Conservation (phyloP, 257 asterid genomes). For the Craterostigma plantagineum region DNA sequence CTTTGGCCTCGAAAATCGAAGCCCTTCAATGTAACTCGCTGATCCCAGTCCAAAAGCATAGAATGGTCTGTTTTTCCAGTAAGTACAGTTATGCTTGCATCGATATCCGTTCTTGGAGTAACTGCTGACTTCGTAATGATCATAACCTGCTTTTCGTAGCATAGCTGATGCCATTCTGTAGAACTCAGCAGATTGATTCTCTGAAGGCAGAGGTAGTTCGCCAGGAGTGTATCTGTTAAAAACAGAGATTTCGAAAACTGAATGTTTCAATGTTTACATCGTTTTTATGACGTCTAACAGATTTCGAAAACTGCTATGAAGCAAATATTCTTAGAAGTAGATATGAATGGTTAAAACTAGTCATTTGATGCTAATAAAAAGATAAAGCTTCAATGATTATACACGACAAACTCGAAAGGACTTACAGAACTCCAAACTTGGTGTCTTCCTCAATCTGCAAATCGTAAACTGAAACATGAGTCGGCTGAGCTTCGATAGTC, state of each 20-base stretch:
- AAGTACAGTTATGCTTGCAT: slow-evolving; percentile 72
- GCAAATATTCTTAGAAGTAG: too few relatives aligned
- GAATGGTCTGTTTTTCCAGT: slow-evolving; percentile 71
- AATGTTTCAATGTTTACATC: too few relatives aligned
- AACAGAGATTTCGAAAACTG: slow-evolving; percentile 6
- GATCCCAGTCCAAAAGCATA: slow-evolving; percentile 87
- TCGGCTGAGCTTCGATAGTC: slow-evolving; percentile 41
- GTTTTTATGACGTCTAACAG: too few relatives aligned
- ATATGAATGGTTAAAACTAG: too few relatives aligned
- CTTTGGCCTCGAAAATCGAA: slow-evolving; percentile 77
- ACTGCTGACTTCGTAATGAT: slow-evolving; percentile 89
- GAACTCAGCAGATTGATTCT: slow-evolving; percentile 64
- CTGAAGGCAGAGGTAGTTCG: slow-evolving; percentile 78
- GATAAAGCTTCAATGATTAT: too few relatives aligned
- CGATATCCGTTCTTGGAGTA: slow-evolving; percentile 61
- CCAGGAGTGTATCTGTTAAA: slow-evolving; percentile 73
- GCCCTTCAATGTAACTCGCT: slow-evolving; percentile 55
- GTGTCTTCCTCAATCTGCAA: slow-evolving; percentile 82
- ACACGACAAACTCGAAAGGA: too few relatives aligned
- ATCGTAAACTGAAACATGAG: slow-evolving; percentile 86
- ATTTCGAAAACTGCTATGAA: too few relatives aligned
- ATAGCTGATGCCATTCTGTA: slow-evolving; percentile 66
- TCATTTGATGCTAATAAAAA: too few relatives aligned
- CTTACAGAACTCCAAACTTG: slow-evolving; percentile 73
- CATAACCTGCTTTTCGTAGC: slow-evolving; percentile 55